Evolutionary conservation across 805 yeast species (phyloP).

Genomic region (Starmerella geochares): DNA sequence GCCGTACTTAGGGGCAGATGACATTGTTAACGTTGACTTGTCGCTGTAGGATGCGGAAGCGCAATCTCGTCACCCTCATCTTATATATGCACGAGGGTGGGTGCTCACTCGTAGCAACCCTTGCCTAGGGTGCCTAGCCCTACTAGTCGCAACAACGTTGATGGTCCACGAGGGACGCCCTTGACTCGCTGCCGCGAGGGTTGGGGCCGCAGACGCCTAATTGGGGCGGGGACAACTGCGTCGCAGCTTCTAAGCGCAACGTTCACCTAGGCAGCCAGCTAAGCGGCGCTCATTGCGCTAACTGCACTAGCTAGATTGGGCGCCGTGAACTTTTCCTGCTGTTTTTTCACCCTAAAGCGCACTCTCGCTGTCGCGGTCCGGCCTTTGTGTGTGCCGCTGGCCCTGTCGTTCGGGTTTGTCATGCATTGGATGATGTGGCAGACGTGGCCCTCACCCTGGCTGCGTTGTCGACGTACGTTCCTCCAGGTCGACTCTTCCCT

Average conservation of each 20-base stretch:
- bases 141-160: constrained; percentile 3
- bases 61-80: background rate
- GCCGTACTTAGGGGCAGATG: constrained; percentile 15
- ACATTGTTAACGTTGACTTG: constrained; percentile 4
- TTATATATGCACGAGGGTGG: constrained; percentile 3
- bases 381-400: too few species aligned
- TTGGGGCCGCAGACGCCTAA: background rate
- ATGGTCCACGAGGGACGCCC: background rate
- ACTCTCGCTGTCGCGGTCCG: too few species aligned
- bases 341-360: too few species aligned
- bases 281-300: too few species aligned
- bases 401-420: background rate
- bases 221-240: background rate
- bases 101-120: background rate
- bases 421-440: too few species aligned
- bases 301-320: too few species aligned
- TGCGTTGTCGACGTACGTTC: too few species aligned
- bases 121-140: constrained; percentile 3
- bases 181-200: background rate
- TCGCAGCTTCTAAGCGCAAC: too few species aligned
- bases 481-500: background rate
- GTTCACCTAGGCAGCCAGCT: too few species aligned
- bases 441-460: background rate
- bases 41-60: background rate
- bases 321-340: too few species aligned